phyloP scores from a whole-genome alignment of 805 yeast species.

The Lipomyces yamadae region DNA sequence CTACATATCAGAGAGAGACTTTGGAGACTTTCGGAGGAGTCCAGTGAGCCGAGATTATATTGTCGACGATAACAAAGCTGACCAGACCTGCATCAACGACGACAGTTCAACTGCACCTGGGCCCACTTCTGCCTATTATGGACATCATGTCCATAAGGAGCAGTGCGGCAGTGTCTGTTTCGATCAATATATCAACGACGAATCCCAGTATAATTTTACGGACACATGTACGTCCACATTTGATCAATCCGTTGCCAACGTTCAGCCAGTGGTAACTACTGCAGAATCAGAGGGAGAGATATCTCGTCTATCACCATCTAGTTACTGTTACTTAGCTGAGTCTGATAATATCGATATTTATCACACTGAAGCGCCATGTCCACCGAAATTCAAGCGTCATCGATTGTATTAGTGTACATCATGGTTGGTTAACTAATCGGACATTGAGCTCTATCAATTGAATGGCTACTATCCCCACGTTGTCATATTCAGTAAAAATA shows the following conservation, averaged over 20 bases:
- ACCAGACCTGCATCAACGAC: not conserved
- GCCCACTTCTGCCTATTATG: not conserved
- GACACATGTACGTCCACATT: not conserved
- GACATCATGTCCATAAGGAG: not conserved
- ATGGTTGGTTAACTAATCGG: not conserved
- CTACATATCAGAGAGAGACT: not conserved
- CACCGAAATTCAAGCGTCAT: constrained; percentile 1
- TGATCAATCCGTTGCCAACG: not conserved
- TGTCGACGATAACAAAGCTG: not conserved
- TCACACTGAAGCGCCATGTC: not conserved
- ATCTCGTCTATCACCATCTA: not conserved
- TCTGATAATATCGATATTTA: not conserved
- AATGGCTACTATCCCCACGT: not conserved
- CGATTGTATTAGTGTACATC: not conserved
- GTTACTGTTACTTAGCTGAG: not conserved
- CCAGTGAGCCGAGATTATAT: not conserved
- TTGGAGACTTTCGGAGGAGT: too few species aligned
- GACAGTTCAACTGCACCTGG: not conserved
- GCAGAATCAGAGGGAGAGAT: not conserved
- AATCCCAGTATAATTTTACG: not conserved
- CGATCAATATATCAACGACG: not conserved
- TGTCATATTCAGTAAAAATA: not conserved
- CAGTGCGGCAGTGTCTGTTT: not conserved
- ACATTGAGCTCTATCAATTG: not conserved
- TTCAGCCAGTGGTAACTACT: not conserved